Base-by-base conservation (phyloP, 2,329 filamentous ascomycete genomes). In the Penicillium janthinellum region DNA sequence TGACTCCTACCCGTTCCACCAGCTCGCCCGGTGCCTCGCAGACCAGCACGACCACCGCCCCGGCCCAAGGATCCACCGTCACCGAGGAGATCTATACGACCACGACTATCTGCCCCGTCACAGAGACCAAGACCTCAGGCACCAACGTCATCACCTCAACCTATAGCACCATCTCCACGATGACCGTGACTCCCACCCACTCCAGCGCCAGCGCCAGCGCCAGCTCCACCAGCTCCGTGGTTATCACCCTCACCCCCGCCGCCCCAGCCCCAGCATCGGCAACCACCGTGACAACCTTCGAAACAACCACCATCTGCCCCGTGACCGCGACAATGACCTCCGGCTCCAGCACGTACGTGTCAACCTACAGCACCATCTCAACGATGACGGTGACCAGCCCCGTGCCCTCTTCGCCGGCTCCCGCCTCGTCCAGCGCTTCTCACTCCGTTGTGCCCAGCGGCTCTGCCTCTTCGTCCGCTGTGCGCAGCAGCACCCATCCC, bases 51-150 rank as follows among this genome's bases (percentile, higher is more conserved):
- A 39, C 54, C 34, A 38, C 38, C 5, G 20, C 22, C 20, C 17
- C 17, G 12, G 38, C 28, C 22, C 47, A 57, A n/a, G 47, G 47
- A 7, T 53, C 56, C 10, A 53, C 56, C 28, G 39, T 41, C 25
- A 58, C 56, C 35, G 42, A 31, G 28, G 41, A 37, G 41, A 34
- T 41, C 22, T 54, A 58, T 28, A 48, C 31, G 5, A 58, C 56
- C 17, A 58, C 56, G 17, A 58, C 56, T 17, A 45, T 57, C 34
- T 57, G 56, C 49, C 56, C 55, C 22, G 47, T 57, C 15, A 57
- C 55, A 14, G 47, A 14, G 1, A 57, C 55, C 5, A 51, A 44
- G 15, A 57, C 55, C 12, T 44, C 55, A 3, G 55, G 37, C 15
- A 25, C 48, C 6, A 57, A 39, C 48, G 20, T 17, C 1, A 25